Evolutionary conservation across 768 basidiomycete species (phyloP), one percentile per base, ranked within the genome.

Genomic region (Russula lepida): DNA sequence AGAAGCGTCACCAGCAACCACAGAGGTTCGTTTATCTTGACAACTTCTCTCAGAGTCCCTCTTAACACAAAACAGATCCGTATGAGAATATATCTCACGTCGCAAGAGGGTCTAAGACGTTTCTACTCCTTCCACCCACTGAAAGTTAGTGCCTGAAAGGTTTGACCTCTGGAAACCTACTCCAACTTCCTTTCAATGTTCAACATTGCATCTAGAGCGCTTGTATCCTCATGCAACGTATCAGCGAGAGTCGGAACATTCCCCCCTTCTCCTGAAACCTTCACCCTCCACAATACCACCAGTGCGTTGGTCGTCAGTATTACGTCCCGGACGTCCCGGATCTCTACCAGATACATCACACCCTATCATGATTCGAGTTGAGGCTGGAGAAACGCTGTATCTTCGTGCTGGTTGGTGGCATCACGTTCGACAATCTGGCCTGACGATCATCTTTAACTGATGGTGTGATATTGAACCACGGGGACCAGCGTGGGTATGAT

Each of bases 351-450:
- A 73, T 1, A 79, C 79, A 27, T 79, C 86, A 0, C 79, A 81
- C 52, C 86, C 92, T 1, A 79, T 94, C 35, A 74, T 78, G 13
- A 78, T 95, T 27, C 82, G 81, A 1, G 69, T 97, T 7, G 63
- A 74, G 4, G 80, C 82, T 6, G 93, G 94, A 4, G 88, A 95
- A 65, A 84, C 87, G 0, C 73, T 97, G 21, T 95, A 92, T 72
- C 81, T 97, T 21, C 95, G 95, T n/a, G 81, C 87, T 5, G 86
- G 91, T 0, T 97, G 95, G 95, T 95, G 88, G 87, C 94, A 95
- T 70, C 81, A 90, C 68, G 92, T 95, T 37, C 78, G 83, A 43
- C 94, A 97, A 69, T 75, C 80, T 4, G 75, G 78, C 61, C 75
- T 77, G 25, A 84, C 81, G 1, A 82, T 92, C 60, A 89, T 89